Percentiles rank a stretch among this genome's conserved stretches.
Conservation (phyloP, 495 filamentous ascomycete genomes). For the Annulohypoxylon bovei region DNA sequence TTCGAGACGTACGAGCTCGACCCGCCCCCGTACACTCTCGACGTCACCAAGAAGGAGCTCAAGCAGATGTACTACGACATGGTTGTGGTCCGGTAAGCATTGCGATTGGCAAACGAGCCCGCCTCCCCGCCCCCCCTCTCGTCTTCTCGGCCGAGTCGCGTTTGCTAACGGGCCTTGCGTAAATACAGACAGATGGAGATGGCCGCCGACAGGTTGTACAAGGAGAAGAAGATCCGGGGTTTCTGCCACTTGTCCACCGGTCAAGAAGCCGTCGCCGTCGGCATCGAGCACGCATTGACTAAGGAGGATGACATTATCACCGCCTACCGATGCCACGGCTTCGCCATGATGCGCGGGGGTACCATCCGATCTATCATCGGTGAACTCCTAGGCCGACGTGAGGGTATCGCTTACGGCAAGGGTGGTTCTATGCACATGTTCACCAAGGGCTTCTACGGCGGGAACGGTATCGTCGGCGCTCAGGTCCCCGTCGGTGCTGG, state of each 20-base stretch:
- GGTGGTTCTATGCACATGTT: conserved; percentile 99
- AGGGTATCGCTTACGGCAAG: conserved; percentile 98
- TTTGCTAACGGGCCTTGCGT: conserved; percentile 13
- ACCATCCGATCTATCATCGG: conserved; percentile 94
- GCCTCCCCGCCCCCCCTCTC: not conserved
- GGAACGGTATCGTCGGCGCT: conserved; percentile 98
- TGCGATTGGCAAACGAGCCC: conserved; percentile 7
- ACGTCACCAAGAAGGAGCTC: conserved; percentile 95
- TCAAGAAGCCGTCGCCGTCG: conserved; percentile 96
- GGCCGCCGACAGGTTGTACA: conserved; percentile 97
- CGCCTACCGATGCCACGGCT: conserved; percentile 98
- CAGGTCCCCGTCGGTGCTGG: conserved; percentile 98
- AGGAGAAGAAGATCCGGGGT: conserved; percentile 99
- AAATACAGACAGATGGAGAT: conserved; percentile 92
- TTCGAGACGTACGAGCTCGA: conserved; percentile 99
- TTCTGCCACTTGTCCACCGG: conserved; percentile 99
- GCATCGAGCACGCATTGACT: conserved; percentile 95
- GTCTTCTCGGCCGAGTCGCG: conserved; percentile 9
- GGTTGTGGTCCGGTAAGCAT: conserved; percentile 84
- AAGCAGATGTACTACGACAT: conserved; percentile 99
- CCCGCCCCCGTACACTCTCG: conserved; percentile 87
- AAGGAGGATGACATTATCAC: conserved; percentile 95
- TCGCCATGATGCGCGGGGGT: conserved; percentile 94
- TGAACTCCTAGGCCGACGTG: conserved; percentile 91
- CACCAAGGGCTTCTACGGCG: conserved; percentile 95